Base-by-base conservation (phyloP, 805 yeast genomes). In the Candida pseudoglaebosa region DNA sequence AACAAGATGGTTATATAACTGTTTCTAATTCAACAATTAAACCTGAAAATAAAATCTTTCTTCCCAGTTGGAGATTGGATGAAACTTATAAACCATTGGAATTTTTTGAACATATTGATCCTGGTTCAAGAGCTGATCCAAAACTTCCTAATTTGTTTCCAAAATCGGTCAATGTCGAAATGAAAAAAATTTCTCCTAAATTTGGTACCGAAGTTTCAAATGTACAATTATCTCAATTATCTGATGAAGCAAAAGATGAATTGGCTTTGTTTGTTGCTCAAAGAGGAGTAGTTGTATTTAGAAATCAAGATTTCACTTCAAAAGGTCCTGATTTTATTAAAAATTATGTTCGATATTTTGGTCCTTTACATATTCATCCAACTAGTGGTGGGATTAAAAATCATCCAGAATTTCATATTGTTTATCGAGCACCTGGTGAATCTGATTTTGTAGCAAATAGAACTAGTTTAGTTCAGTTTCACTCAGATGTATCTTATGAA, bases 161-260 rank as follows among this genome's bases (percentile, higher is more conserved):
- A 9, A 38, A 53, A 39, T 43, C 35, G 46, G 61, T 28, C 3
- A 56, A 58, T 16, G 48, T 49, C 16, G 43, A 58, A 21, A 55
- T 51, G 28, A 71, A 71, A 43, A 49, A 48, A 14, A 56, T 83
- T 32, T 75, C 85, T 2, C 91, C 91, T 24, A 82, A 77, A 52
- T 64, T 84, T 39, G 95, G 93, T n/a, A 67, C 81, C 13, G 87
- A 79, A 48, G 63, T 84, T 24, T 59, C 57, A 13, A 82, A 82
- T 31, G 53, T 82, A 30, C 86, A 80, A 50, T 61, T 82, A 36
- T 73, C 82, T 13, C 54, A 67, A 28, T 69, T 82, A 45, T 55
- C 64, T 39, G 71, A 70, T 36, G 61, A 61, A 15, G 87, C 73
- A 21, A 80, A 78, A 52, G 78, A 83, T 48, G 90, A 83, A 48